Base-by-base conservation (phyloP, 106 monocot genomes). In the Dendrobium chrysotoxum region DNA sequence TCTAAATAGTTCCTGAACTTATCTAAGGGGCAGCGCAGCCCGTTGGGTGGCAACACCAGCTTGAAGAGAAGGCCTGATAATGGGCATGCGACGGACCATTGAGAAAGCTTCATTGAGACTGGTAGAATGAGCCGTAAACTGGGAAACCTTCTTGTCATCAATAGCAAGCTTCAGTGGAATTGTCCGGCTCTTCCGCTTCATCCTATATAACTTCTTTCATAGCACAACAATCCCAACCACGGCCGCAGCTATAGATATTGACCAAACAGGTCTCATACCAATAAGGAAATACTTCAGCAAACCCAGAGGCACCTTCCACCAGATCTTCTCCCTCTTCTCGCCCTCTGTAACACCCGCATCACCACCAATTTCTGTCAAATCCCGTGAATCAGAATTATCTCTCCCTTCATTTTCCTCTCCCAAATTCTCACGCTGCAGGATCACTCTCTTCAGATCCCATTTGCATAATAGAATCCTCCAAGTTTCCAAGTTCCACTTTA, bases 101-200 rank as follows among this genome's bases (percentile, higher is more conserved):
- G 85, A 46, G 46, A 46, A 46, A 46, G 46, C 46, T 46, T 46
- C 88, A 76, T 90, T 90, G 47, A 88, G 85, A 67, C 88, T 87
- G 3, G 87, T 61, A 23, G 81, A 85, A 72, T 57, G 87, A 12
- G 72, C 46, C 81, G 83, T 81, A 47, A 90, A 83, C 71, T 84
- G 88, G 45, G 90, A 81, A 64, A 77, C 81, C 81, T 80, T 90
- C 88, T 90, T 90, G 74, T 85, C 88, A 74, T 88, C 85, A 6
- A 86, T 23, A n/a, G 68, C 78, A 31, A 86, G 30, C 42, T 53
- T 80, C 26, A 86, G 30, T 2, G 81, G 54, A 38, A 90, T 10
- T n/a, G 39, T 68, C 38, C 72, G 57, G 30, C 41, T 75, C 81
- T 79, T 85, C 4, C 23, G 85, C 86, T 79, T 90, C 86, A 86